These are phyloP conservation scores for Trichoderma sp. DNA, from an alignment of 2,329 filamentous ascomycete genomes.

Conservation along the genomic window DNA sequence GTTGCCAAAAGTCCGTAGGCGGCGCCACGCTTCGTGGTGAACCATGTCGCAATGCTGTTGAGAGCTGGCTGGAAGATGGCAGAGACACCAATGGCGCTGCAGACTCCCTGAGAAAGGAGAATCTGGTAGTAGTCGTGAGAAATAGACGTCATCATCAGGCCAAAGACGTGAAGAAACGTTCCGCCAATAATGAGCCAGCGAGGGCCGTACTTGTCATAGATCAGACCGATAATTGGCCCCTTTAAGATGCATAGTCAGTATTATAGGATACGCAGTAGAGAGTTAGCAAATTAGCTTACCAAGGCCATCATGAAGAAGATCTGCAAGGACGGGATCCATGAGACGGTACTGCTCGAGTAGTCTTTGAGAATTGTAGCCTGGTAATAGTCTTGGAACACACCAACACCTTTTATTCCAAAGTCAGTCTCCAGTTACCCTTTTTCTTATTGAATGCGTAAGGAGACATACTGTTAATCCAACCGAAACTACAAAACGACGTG, in stretches of 20 bases:
- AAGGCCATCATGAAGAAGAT: constrained; percentile 53
- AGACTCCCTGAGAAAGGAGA: constrained; percentile 40
- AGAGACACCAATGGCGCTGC: constrained; percentile 37
- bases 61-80: constrained; percentile 37
- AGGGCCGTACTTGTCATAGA: constrained; percentile 64
- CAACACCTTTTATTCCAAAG: constrained; percentile 35
- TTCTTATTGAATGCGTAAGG: too few relatives aligned
- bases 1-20: constrained; percentile 38
- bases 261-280: not conserved
- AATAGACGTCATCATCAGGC: constrained; percentile 62
- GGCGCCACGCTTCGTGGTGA: constrained; percentile 34
- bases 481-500: constrained; percentile 41
- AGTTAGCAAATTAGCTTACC: constrained; percentile 28
- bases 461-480: constrained; percentile 46
- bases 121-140: constrained; percentile 42
- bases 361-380: constrained; percentile 45
- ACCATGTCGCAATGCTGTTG: constrained; percentile 35
- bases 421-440: not conserved
- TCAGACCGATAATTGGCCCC: constrained; percentile 60
- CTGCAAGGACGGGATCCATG: constrained; percentile 61
- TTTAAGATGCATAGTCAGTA: constrained; percentile 24
- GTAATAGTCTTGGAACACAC: constrained; percentile 60
- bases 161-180: constrained; percentile 56
- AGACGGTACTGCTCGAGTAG: constrained; percentile 54
- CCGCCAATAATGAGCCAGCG: constrained; percentile 52